These are phyloP conservation scores for Paecilomyces formosus DNA, from an alignment of 2,329 filamentous ascomycete genomes.

Conservation along the genomic window DNA sequence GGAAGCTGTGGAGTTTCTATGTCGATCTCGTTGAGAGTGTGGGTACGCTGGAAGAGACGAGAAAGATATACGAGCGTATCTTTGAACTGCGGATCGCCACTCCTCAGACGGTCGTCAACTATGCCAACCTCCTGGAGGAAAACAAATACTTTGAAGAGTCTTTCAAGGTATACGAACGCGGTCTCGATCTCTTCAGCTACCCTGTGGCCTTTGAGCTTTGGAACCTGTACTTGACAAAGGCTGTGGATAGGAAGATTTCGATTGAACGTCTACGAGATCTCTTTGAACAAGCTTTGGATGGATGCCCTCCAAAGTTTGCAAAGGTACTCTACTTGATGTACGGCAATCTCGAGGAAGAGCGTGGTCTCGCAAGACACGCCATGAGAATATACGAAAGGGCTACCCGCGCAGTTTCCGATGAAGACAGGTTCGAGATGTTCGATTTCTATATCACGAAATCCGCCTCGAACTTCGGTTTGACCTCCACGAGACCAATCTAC, in stretches of 20 bases:
- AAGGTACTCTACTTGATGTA: conserved; percentile 98
- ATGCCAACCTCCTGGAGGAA: conserved; percentile 90
- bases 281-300: conserved; percentile 94
- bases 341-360: conserved; percentile 90
- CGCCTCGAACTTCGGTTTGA: conserved; percentile 92
- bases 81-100: conserved; percentile 98
- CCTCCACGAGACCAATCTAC: conserved; percentile 91
- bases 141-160: conserved; percentile 93
- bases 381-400: conserved; percentile 99
- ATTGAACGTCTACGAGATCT: conserved; percentile 91
- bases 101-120: conserved; percentile 97
- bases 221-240: conserved; percentile 97
- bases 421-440: conserved; percentile 95
- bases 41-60: conserved; percentile 81
- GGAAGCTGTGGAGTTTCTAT: conserved; percentile 99
- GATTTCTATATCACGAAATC: conserved; percentile 99
- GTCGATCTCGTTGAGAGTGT: conserved; percentile 96
- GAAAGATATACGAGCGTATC: conserved; percentile 91
- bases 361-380: conserved; percentile 86
- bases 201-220: conserved; percentile 97
- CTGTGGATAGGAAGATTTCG: conserved; percentile 88
- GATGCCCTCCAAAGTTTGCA: conserved; percentile 89
- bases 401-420: conserved; percentile 87
- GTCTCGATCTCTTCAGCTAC: conserved; percentile 96
- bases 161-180: conserved; percentile 95